These are phyloP conservation scores for Alternaria infectoria DNA, from an alignment of 2,329 filamentous ascomycete species.

Conservation along the genomic window DNA sequence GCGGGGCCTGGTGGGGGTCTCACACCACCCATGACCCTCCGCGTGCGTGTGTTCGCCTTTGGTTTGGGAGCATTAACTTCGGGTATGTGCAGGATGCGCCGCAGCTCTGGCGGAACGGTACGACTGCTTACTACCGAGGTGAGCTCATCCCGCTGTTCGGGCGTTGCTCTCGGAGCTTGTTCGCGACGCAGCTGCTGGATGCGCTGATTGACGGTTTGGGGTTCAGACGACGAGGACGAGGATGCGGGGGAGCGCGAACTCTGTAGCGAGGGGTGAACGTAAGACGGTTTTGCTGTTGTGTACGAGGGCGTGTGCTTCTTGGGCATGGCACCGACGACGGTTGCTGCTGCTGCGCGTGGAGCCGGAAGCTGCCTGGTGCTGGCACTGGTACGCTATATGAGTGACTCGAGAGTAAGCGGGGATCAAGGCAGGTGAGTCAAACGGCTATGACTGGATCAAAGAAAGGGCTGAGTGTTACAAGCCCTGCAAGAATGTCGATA, in stretches of 20 bases:
- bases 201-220: conserved; percentile 55
- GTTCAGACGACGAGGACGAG: conserved; percentile 29
- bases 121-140: conserved; percentile 51
- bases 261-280: conserved; percentile 47
- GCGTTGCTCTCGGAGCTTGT: conserved; percentile 47
- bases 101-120: conserved; percentile 54
- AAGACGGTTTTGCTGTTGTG: conserved; percentile 49
- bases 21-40: conserved; percentile 31
- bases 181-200: conserved; percentile 55
- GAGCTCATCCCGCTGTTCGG: conserved; percentile 53
- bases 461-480: not conserved
- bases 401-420: conserved; percentile 8
- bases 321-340: conserved; percentile 48
- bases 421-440: conserved; percentile 15
- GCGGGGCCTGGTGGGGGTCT: conserved; percentile 52
- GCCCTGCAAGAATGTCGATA: not conserved
- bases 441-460: conserved; percentile 5
- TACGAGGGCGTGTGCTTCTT: conserved; percentile 55
- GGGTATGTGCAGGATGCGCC: conserved; percentile 53
- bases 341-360: not conserved
- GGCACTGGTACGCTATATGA: conserved; percentile 4
- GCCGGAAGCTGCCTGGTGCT: not conserved
- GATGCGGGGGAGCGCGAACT: conserved; percentile 37
- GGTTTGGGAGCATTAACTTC: conserved; percentile 55
- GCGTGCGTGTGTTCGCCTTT: conserved; percentile 47